Evolutionary conservation across 1,139 yeast genomes (phyloP), one percentile per base, ranked within the genome.

Genomic region (Pichia kudriavzevii): DNA sequence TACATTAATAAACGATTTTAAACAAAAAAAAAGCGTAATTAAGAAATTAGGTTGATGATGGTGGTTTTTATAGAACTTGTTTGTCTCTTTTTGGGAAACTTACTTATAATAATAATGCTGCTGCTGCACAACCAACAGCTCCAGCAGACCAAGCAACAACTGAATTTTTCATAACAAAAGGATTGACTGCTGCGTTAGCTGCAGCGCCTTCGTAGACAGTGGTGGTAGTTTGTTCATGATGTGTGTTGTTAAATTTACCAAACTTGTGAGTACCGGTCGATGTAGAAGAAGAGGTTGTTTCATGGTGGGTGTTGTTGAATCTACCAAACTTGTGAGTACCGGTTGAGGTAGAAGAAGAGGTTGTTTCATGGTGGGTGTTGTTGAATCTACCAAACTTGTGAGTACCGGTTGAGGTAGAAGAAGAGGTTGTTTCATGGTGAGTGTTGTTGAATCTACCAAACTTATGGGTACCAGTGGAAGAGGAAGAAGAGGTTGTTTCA

Each of bases 381-480:
- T 45, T 42, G 28, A 45, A 45, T 34, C 34, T 45, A 38, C 48
- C 48, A n/a, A 15, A 37, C 13, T 22, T 39, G 29, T 45, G 48
- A 19, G 48, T 45, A 39, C 48, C 49, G 13, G 49, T 42, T 22
- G 60, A 45, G 25, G 60, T 44, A 7, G 63, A 41, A 10, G 57
- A 45, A 13, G 55, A 42, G 3, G 36, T 30, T 9, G 63, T 50
- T 22, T 52, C 49, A 46, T 53, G 53, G 46, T 43, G 46, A 8
- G 75, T 67, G 50, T 69, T 65, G 62, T 68, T 63, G 49, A 67
- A 71, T 56, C 63, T 66, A 44, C 75, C 75, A 35, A 50, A 52
- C 41, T 52, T 62, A 54, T 66, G 71, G 35, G 72, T 66, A 38
- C 66, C 69, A 32, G 67, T 50, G 4, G 54, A 41, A 11, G 43